A percentile compares a stretch with the other conserved stretches of the same genome.
Evolutionary conservation across 768 basidiomycete genomes (phyloP).

Genomic region (Clathrus columnatus): DNA sequence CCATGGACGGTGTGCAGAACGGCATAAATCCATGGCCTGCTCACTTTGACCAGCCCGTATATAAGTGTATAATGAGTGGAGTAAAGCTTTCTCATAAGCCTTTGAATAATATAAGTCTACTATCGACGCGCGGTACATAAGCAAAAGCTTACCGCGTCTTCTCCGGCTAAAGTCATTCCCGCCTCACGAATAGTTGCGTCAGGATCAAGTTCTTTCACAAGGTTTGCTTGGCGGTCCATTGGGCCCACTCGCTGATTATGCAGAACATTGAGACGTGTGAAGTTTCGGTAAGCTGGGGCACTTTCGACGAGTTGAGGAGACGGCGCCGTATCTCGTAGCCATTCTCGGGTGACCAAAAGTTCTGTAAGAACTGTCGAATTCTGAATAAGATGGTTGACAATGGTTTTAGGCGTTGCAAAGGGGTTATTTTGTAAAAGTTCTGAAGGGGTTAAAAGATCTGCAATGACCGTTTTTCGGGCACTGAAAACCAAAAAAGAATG

Average conservation of each 20-base stretch:
- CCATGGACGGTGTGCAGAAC: conserved; percentile 84
- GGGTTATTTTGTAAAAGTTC: conserved; percentile 61
- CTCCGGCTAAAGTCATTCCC: conserved; percentile 52
- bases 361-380: conserved; percentile 61
- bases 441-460: conserved; percentile 38
- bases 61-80: conserved; percentile 71
- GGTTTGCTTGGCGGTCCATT: conserved; percentile 31
- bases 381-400: conserved; percentile 66
- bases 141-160: conserved; percentile 58
- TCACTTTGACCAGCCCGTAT: conserved; percentile 80
- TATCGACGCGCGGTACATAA: not conserved
- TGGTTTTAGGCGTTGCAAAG: conserved; percentile 68
- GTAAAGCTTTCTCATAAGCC: conserved; percentile 74
- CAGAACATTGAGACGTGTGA: conserved; percentile 68
- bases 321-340: conserved; percentile 74
- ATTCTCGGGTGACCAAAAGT: conserved; percentile 77
- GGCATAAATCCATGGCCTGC: conserved; percentile 74
- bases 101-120: conserved; percentile 21
- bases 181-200: conserved; percentile 62
- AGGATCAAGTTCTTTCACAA: conserved; percentile 70
- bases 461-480: conserved; percentile 58
- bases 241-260: conserved; percentile 48
- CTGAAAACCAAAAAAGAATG: conserved; percentile 25
- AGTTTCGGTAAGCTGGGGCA: conserved; percentile 75
- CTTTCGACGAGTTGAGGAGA: conserved; percentile 56